Base-by-base conservation (phyloP, 2,329 filamentous ascomycete genomes). In the Curvularia eragrostidis region DNA sequence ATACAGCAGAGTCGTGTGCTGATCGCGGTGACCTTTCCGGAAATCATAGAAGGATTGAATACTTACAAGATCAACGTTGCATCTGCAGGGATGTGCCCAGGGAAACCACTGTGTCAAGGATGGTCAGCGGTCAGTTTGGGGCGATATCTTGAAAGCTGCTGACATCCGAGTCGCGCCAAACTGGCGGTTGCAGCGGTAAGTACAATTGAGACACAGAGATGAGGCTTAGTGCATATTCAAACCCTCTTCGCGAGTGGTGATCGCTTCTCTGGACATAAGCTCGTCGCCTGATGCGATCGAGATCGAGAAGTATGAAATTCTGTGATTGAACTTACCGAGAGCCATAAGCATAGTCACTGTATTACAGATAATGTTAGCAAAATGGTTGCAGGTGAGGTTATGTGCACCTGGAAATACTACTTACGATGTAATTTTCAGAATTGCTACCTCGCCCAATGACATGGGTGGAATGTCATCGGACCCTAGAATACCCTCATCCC, bases 401-500 rank as follows among this genome's bases (percentile, higher is more conserved):
- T 26, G 23, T 48, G n/a, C 28, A 38, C 12, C 15, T 21, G 26
- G 26, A 48, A 53, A 15, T 46, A 52, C 59, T 60, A 72, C 85
- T 77, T 84, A 93, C 89, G 85, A 83, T 63, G 88, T 85, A 75
- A 98, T 97, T 67, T 88, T 89, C 64, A 99, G 84, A 50, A 87
- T 91, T 52, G 92, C 89, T 82, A 91, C 94, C 85, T 98, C 94
- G 76, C 94, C 93, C 58, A 96, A 82, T 75, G 89, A 89, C 94
- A 99, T 97, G 74, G 87, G 82, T 38, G 58, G 52, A 48, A 48
- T 59, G n/a, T 48, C 58, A 42, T 67, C 68, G 24, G 69, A 72
- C 54, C 68, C 75, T 49, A 82, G 66, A 52, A 98, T 93, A 66
- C 90, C 93, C 80, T 97, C 79, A 64, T 83, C 81, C 81, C 81